A percentile compares a stretch with the other conserved stretches of the same genome.
Evolutionary conservation across 139 green algal genomes (phyloP).

Genomic region (Zygnema cylindricum): DNA sequence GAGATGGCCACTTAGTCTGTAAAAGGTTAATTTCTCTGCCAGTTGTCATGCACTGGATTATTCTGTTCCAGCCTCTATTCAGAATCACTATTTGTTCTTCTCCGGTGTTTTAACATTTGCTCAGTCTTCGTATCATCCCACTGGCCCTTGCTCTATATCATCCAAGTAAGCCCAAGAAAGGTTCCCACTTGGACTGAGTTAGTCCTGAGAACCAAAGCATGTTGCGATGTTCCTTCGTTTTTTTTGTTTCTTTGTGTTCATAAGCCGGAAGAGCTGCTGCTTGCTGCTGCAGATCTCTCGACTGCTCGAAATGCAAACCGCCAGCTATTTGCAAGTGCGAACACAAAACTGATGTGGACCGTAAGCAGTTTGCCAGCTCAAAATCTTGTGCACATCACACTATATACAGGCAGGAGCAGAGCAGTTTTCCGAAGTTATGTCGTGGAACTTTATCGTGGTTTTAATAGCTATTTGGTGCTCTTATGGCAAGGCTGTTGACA

Average conservation of each 20-base stretch:
- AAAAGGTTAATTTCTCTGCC: background rate
- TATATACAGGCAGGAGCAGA: too few relatives aligned
- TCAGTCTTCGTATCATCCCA: background rate
- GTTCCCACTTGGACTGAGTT: too few relatives aligned
- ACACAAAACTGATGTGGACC: background rate
- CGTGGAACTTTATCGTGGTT: too few relatives aligned
- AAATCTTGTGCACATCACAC: too few relatives aligned
- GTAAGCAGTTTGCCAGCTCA: too few relatives aligned
- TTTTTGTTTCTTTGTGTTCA: background rate
- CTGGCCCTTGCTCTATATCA: background rate
- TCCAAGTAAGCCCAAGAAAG: background rate
- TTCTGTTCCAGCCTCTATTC: background rate
- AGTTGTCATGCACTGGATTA: background rate
- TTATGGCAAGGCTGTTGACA: too few relatives aligned
- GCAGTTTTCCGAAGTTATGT: too few relatives aligned
- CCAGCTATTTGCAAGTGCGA: background rate
- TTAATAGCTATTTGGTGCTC: too few relatives aligned
- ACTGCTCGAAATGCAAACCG: constrained; percentile 76
- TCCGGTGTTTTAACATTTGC: background rate
- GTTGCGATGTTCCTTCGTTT: too few relatives aligned
- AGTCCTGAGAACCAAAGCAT: too few relatives aligned
- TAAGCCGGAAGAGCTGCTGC: background rate
- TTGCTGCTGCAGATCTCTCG: constrained; percentile 66
- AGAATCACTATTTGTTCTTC: background rate
- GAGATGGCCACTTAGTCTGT: constrained; percentile 6